Percentiles rank a stretch among this genome's conserved stretches.
These are phyloP conservation scores for Camillea tinctor DNA, from an alignment of 2,329 filamentous ascomycete genomes.

Conservation along the genomic window DNA sequence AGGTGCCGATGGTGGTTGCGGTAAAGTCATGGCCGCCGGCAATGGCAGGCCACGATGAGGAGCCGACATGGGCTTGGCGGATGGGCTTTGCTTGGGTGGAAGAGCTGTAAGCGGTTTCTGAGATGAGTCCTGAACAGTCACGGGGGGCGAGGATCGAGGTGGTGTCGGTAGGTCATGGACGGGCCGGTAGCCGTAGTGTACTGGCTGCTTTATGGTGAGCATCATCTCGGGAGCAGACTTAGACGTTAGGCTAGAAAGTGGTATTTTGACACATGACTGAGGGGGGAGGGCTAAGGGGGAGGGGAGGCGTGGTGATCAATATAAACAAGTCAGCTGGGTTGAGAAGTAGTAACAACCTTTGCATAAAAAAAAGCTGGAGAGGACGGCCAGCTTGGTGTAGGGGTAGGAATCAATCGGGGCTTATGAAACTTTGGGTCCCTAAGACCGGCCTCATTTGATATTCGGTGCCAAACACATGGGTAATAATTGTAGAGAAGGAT, in stretches of 20 bases:
- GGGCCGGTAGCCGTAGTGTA: constrained; percentile 57
- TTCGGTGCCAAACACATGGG: constrained; percentile 35
- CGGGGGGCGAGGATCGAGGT: constrained; percentile 55
- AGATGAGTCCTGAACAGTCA: constrained; percentile 47
- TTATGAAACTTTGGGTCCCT: constrained; percentile 35
- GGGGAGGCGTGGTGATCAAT: constrained; percentile 6
- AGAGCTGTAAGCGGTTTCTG: constrained; percentile 41
- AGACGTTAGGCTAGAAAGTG: constrained; percentile 24
- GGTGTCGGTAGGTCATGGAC: constrained; percentile 63
- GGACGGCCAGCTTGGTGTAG: constrained; percentile 37
- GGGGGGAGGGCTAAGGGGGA: constrained; percentile 13
- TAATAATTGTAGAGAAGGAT: constrained; percentile 29
- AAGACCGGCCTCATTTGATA: constrained; percentile 37
- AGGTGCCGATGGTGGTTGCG: constrained; percentile 38
- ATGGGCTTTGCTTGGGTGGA: constrained; percentile 46
- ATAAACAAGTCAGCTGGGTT: constrained; percentile 9
- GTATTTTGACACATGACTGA: constrained; percentile 23
- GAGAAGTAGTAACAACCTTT: constrained; percentile 38
- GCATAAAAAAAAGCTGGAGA: constrained; percentile 38
- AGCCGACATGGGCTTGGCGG: constrained; percentile 62
- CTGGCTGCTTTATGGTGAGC: constrained; percentile 62
- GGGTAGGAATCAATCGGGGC: constrained; percentile 34
- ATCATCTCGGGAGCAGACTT: constrained; percentile 43
- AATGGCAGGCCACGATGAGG: constrained; percentile 69
- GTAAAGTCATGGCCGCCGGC: constrained; percentile 63